phyloP scores from a whole-genome alignment of 1,284 basidiomycete genomes.

The Malassezia brasiliensis region DNA sequence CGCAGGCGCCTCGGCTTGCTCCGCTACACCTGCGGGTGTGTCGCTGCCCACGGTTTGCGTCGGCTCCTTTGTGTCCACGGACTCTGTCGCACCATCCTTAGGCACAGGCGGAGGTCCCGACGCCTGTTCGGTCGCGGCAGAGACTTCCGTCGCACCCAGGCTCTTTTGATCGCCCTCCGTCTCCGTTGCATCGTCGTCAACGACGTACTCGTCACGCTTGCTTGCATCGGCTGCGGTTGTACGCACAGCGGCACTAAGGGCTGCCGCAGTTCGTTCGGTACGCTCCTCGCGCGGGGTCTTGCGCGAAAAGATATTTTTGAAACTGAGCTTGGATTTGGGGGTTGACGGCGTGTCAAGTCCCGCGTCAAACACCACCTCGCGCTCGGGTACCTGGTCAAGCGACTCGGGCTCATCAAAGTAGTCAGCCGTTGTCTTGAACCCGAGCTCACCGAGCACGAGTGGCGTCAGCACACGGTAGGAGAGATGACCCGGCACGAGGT shows the following conservation, averaged over 20 bases:
- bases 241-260: background rate
- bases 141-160: too few relatives aligned
- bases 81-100: too few relatives aligned
- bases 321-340: background rate
- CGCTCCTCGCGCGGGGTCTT: conserved; percentile 3
- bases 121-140: too few relatives aligned
- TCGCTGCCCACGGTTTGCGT: too few relatives aligned
- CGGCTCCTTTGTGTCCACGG: too few relatives aligned
- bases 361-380: conserved; percentile 28
- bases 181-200: too few relatives aligned
- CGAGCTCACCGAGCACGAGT: conserved; percentile 42
- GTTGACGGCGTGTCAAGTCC: background rate
- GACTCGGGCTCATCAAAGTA: conserved; percentile 49
- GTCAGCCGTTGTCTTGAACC: conserved; percentile 44
- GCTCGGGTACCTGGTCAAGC: conserved; percentile 37
- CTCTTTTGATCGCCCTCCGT: too few relatives aligned
- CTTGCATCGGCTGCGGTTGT: background rate
- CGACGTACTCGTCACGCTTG: too few relatives aligned
- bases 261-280: background rate
- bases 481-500: conserved; percentile 43
- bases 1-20: too few relatives aligned
- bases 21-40: too few relatives aligned
- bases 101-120: too few relatives aligned
- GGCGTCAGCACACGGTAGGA: conserved; percentile 45
- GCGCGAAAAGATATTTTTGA: conserved; percentile 10